phyloP scores from a whole-genome alignment of 495 filamentous ascomycete species.

The Aspergillus campestris region DNA sequence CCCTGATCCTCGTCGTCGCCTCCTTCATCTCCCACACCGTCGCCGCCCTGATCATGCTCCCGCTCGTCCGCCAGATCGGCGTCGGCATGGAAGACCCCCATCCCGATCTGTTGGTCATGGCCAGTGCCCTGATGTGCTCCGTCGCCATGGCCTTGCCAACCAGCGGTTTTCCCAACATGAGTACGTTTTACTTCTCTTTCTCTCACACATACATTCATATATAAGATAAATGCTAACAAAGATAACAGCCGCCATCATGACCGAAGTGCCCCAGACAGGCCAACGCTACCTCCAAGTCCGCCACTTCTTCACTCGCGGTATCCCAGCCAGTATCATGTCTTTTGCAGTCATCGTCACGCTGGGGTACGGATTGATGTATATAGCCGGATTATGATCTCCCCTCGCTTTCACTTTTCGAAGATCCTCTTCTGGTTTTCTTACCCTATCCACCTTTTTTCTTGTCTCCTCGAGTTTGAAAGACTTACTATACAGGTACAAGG shows the following conservation, averaged over 20 bases:
- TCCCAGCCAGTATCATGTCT: slow-evolving; percentile 75
- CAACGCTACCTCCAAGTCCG: slow-evolving; percentile 86
- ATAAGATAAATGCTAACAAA: slow-evolving; percentile 15
- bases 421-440: too few relatives aligned
- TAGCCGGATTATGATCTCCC: slow-evolving; percentile 57
- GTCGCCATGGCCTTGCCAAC: slow-evolving; percentile 88
- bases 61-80: slow-evolving; percentile 80
- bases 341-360: slow-evolving; percentile 75
- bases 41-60: slow-evolving; percentile 88
- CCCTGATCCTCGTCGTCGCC: slow-evolving; percentile 82
- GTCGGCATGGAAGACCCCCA: slow-evolving; percentile 78
- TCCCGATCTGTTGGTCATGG: slow-evolving; percentile 93
- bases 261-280: slow-evolving; percentile 85
- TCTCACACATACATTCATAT: neutral
- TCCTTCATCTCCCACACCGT: slow-evolving; percentile 99
- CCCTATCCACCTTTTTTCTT: too few relatives aligned
- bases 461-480: too few relatives aligned
- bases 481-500: too few relatives aligned
- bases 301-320: slow-evolving; percentile 86
- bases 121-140: slow-evolving; percentile 57
- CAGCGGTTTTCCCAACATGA: slow-evolving; percentile 98
- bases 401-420: neutral
- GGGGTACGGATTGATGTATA: slow-evolving; percentile 81
- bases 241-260: slow-evolving; percentile 87
- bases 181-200: slow-evolving; percentile 46